Base-by-base conservation (phyloP, 495 filamentous ascomycete species). In the Rusavskia elegans region DNA sequence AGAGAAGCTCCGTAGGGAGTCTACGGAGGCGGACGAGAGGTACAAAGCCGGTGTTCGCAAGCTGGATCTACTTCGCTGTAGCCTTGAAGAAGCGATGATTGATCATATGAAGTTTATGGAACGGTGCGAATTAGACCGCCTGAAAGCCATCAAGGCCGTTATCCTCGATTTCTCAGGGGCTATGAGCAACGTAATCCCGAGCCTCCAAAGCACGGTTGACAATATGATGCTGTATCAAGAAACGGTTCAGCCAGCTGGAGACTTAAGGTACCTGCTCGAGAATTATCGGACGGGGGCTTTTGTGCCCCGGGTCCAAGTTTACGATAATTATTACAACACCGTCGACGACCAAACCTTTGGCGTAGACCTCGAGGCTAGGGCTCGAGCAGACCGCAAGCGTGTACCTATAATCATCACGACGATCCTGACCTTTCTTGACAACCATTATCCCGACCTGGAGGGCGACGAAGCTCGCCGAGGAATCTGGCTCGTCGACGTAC, bases 211-310 rank as follows among this genome's bases (percentile, higher is more conserved):
- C 54, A 86, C 87, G 1, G 88, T 97, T 16, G 93, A 97, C 66
- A 85, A 89, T 59, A 96, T 99, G 92, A 87, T 96, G 82, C 74
- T 97, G 23, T 97, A 93, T 64, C 93, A 99, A 68, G 92, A 99
- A 71, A 97, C 92, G 2, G 85, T 99, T 25, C 93, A 95, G 63
- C 92, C 92, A 10, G 61, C 81, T 16, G 88, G 89, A 32, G 92
- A 99, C 69, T 71, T 97, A 55, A 77, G 93, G 59, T 99, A 97
- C 60, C 74, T 99, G 51, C 73, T 99, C n/a, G 93, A 97, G 69
- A 96, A 89, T 63, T 97, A 99, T 64, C 82, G 92, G 36, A 99
- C 92, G 20, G 92, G 92, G 48, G 83, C 80, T 45, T 99, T 93
- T 67, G 75, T 84, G 16, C 92, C 92, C 8, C 89, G 78, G 55